Evolutionary conservation across 2,329 filamentous ascomycete species (phyloP).

Genomic region (Eutypa lata): DNA sequence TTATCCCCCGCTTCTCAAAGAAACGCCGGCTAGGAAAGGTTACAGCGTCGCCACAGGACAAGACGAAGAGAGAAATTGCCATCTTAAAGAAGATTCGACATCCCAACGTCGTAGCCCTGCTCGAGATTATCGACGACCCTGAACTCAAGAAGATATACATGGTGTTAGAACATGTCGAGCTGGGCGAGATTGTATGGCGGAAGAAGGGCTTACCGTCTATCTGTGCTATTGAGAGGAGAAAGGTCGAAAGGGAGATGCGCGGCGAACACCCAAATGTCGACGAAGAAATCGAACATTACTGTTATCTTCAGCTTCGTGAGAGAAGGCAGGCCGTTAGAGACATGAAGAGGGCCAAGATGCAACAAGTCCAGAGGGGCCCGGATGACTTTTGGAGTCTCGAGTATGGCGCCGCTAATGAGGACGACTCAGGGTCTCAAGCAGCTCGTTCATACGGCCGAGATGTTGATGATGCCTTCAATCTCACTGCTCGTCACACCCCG

Average conservation of each 20-base stretch:
- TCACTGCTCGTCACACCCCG: constrained; percentile 14
- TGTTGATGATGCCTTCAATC: constrained; percentile 14
- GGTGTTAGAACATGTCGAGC: constrained; percentile 90
- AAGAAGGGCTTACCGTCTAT: constrained; percentile 84
- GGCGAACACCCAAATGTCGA: constrained; percentile 52
- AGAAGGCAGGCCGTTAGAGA: constrained; percentile 57
- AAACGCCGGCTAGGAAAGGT: constrained; percentile 86
- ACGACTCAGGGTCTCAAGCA: constrained; percentile 37
- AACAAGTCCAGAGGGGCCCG: constrained; percentile 46
- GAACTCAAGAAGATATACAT: constrained; percentile 98
- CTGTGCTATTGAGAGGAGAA: constrained; percentile 75
- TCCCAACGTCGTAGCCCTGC: constrained; percentile 90
- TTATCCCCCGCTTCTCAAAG: constrained; percentile 93
- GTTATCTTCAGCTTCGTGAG: constrained; percentile 57
- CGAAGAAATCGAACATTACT: constrained; percentile 58
- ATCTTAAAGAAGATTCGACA: constrained; percentile 98
- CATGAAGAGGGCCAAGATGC: constrained; percentile 53
- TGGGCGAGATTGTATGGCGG: constrained; percentile 92
- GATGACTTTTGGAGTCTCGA: constrained; percentile 82
- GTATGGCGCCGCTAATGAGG: constrained; percentile 62
- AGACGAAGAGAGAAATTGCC: constrained; percentile 93
- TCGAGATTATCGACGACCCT: constrained; percentile 97
- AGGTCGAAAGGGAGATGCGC: constrained; percentile 70
- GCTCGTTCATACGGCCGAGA: constrained; percentile 19
- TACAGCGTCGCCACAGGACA: constrained; percentile 65